phyloP scores from a whole-genome alignment of 306 rosid species.

The Fragaria ananassa region DNA sequence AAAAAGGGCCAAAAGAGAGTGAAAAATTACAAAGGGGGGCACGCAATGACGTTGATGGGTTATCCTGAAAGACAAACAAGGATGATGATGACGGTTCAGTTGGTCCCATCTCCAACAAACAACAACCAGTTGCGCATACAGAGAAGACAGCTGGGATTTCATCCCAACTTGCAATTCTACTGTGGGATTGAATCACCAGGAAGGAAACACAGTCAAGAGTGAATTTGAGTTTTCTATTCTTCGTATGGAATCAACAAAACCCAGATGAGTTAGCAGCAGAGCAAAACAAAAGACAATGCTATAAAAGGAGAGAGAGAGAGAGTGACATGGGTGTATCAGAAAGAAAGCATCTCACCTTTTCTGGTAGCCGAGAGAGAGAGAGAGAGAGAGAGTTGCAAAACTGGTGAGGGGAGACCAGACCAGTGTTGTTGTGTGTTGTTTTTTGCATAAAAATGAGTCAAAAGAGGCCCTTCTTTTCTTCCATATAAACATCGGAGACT shows the following conservation, averaged over 20 bases:
- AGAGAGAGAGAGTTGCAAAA: constrained; percentile 1
- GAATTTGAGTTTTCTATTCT: constrained; percentile 2
- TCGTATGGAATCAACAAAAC: constrained; percentile 8
- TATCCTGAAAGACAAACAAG: constrained; percentile 41
- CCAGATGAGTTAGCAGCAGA: constrained; percentile 5
- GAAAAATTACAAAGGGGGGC: constrained; percentile 46
- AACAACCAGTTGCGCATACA: constrained; percentile 43
- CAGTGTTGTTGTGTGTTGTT: not conserved
- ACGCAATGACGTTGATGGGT: constrained; percentile 56
- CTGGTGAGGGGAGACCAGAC: constrained; percentile 7
- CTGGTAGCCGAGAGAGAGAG: not conserved
- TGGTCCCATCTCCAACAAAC: constrained; percentile 87
- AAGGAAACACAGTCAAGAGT: constrained; percentile 40
- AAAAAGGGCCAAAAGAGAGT: constrained; percentile 30
- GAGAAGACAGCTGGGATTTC: constrained; percentile 50
- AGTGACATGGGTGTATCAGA: constrained; percentile 15
- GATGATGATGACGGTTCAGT: constrained; percentile 47
- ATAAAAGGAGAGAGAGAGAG: not conserved
- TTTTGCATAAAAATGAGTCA: not conserved
- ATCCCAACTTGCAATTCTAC: not conserved
- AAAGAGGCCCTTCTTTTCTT: not conserved
- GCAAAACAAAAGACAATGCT: not conserved
- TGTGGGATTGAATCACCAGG: constrained; percentile 2
- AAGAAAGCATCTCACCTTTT: constrained; percentile 25
- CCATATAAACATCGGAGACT: not conserved